A percentile compares a stretch with the other conserved stretches of the same genome.
Evolutionary conservation across 2,329 filamentous ascomycete species (phyloP).

Genomic region (Corinectria fuckeliana): DNA sequence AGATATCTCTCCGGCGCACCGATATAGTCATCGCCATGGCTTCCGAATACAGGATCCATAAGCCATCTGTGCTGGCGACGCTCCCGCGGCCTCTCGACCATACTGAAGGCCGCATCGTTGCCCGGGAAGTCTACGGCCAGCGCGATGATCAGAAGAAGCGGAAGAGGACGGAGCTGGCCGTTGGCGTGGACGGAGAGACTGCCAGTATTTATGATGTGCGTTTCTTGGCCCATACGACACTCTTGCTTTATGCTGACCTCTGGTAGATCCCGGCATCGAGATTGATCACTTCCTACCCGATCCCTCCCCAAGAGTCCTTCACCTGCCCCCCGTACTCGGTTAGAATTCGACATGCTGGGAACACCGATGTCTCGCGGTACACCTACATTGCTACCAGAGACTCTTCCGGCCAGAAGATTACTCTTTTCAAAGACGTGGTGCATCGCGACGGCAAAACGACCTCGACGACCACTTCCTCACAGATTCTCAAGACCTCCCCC

Average conservation of each 20-base stretch:
- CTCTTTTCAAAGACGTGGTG: constrained; percentile 64
- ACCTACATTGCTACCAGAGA: constrained; percentile 66
- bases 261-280: constrained; percentile 64
- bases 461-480: constrained; percentile 54
- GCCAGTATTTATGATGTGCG: constrained; percentile 71
- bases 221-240: neutral
- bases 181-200: constrained; percentile 70
- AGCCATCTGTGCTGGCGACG: constrained; percentile 67
- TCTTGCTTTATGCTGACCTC: constrained; percentile 3
- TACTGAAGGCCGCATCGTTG: constrained; percentile 58
- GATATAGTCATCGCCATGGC: constrained; percentile 52
- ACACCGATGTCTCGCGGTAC: constrained; percentile 59
- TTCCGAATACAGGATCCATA: constrained; percentile 66
- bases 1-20: constrained; percentile 9
- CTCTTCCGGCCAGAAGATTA: constrained; percentile 56
- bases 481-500: constrained; percentile 48
- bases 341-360: constrained; percentile 56
- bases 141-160: constrained; percentile 64
- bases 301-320: constrained; percentile 69
- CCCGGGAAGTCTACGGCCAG: constrained; percentile 67
- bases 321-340: constrained; percentile 67
- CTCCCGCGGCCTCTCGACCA: constrained; percentile 65
- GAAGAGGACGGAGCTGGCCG: constrained; percentile 67
- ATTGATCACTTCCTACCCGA: constrained; percentile 70
- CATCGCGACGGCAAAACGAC: constrained; percentile 58